Evolutionary conservation across 768 basidiomycete species (phyloP), one percentile per base, ranked within the genome.

Genomic region (Agrocybe chaxingu): DNA sequence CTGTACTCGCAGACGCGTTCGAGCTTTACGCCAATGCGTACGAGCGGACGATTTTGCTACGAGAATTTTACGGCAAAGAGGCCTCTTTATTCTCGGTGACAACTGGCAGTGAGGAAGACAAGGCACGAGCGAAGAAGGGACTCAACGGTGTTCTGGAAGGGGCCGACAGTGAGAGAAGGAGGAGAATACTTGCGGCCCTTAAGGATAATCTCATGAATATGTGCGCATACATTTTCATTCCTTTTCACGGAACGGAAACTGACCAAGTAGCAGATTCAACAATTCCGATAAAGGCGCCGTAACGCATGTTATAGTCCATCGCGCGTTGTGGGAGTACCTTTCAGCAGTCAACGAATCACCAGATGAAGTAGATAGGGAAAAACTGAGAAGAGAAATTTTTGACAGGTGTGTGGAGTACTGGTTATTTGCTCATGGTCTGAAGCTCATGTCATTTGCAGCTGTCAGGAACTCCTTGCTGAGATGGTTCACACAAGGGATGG

Each of bases 401-500:
- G 91, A 95, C 58, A 84, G 75, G 85, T 92, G 53, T 52, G 75
- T 4, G n/a, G 29, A n/a, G 4, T 9, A 47, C 13, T 9, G 11
- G 24, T 10, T 35, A 7, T 4, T 2, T 19, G 42, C 8, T 31
- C 33, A 8, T 4, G 19, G 29, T 16, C 12, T 11, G 34, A 5
- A 32, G 12, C 19, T 45, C 41, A 51, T 53, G 30, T 30, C 40
- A 31, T 16, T 31, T 54, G 30, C 54, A 92, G 89, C 45, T 89
- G 88, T 58, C 84, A 91, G 55, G 93, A 96, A 37, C 77, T 87
- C 13, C 72, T 96, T 6, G 86, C 93, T 0, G 94, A 97, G 62
- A 89, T 96, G 78, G 91, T 94, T 0, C 94, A 98, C 61, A 98
- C 94, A 11, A 92, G 83, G 62, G 90, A 96, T 58, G 94, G 94